phyloP scores from a whole-genome alignment of 108 stramenopile genomes.

The Pseudonitzschia multiseries region DNA sequence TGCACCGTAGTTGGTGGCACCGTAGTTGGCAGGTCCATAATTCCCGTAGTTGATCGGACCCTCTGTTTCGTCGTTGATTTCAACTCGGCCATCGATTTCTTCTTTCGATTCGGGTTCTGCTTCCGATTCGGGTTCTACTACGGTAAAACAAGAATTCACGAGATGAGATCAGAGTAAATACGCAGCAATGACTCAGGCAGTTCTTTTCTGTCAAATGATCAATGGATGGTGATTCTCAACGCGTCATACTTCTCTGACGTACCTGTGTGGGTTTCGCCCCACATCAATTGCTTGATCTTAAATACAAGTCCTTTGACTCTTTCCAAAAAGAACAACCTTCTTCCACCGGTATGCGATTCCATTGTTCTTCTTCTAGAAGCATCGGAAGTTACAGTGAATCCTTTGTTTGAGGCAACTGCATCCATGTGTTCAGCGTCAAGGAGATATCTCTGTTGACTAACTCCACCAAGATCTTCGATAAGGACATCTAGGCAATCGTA shows the following conservation, averaged over 20 bases:
- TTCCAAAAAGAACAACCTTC: background rate
- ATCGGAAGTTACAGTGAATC: background rate
- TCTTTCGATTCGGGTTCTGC: background rate
- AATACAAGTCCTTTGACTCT: background rate
- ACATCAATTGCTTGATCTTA: background rate
- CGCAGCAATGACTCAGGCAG: background rate
- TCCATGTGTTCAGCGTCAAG: slow-evolving; percentile 2
- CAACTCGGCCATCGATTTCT: background rate
- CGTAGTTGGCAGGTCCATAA: background rate
- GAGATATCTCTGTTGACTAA: slow-evolving; percentile 22
- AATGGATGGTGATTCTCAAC: background rate
- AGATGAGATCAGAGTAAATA: background rate
- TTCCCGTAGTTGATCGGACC: slow-evolving; percentile 5
- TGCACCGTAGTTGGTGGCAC: background rate
- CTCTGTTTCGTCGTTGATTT: background rate
- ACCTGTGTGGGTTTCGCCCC: background rate
- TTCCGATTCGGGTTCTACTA: background rate
- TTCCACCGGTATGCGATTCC: background rate
- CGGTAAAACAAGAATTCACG: background rate
- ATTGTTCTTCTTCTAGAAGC: background rate
- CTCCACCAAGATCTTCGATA: slow-evolving; percentile 27
- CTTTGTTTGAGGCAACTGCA: background rate
- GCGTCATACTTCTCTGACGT: no score
- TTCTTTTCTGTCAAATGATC: background rate
- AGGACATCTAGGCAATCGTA: slow-evolving; percentile 27